Conservation (phyloP, 768 basidiomycete species). For the Lactarius evosmus region DNA sequence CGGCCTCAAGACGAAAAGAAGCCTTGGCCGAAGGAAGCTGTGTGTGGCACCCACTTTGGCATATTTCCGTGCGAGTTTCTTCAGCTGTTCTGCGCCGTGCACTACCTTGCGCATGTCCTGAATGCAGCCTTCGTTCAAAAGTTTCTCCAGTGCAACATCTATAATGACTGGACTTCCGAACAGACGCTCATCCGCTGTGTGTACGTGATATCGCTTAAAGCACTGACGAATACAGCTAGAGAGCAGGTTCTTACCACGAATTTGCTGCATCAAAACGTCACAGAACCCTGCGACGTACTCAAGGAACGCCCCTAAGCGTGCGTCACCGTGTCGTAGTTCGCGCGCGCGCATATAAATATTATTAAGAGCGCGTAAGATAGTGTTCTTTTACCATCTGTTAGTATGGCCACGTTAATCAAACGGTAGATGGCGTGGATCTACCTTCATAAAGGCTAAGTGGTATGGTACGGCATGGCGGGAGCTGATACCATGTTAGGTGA, state of each 20-base stretch:
- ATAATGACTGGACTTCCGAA: conserved; percentile 8
- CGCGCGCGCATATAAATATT: conserved; percentile 17
- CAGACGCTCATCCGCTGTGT: conserved; percentile 10
- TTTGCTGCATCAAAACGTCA: conserved; percentile 14
- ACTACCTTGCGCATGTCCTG: conserved; percentile 21
- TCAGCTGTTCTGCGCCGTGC: not conserved
- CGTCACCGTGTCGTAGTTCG: conserved; percentile 2
- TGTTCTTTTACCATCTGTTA: conserved; percentile 20
- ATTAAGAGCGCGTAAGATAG: conserved; percentile 25
- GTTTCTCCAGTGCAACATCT: conserved; percentile 1
- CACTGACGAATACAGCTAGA: not conserved
- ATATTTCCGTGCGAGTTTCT: conserved; percentile 17
- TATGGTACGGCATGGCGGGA: conserved; percentile 20
- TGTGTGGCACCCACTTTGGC: conserved; percentile 4
- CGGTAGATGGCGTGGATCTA: not conserved
- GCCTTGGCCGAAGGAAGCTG: not conserved
- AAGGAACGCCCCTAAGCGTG: conserved; percentile 18
- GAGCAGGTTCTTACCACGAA: conserved; percentile 8
- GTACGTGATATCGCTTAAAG: not conserved
- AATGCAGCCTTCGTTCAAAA: conserved; percentile 7
- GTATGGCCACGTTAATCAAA: not conserved
- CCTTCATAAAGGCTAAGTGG: conserved; percentile 25
- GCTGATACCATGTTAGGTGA: conserved; percentile 8
- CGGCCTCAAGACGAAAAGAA: not conserved
- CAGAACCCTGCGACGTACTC: conserved; percentile 18